Evolutionary conservation across 768 basidiomycete genomes (phyloP), one percentile per base, ranked within the genome.

Genomic region (Mycena galericulata): DNA sequence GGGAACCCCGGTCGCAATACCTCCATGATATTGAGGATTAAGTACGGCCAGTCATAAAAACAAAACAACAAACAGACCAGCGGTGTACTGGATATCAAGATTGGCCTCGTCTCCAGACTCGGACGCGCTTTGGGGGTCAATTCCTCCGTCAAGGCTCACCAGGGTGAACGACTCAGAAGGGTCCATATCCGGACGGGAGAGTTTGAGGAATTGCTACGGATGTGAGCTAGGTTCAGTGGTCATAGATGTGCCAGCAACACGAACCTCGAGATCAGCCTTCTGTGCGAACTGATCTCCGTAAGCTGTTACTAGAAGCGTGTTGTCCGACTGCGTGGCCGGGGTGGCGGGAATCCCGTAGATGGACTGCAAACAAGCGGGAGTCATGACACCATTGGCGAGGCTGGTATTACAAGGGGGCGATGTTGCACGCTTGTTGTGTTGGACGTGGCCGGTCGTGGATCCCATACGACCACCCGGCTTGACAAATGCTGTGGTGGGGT

Each of bases 31-130:
- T n/a, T n/a, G n/a, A n/a, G n/a, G n/a, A n/a, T n/a, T n/a, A n/a
- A n/a, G n/a, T n/a, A n/a, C n/a, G n/a, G n/a, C n/a, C n/a, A n/a
- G n/a, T n/a, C n/a, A n/a, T n/a, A n/a, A n/a, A n/a, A n/a, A n/a
- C n/a, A n/a, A n/a, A n/a, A n/a, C n/a, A n/a, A n/a, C n/a, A n/a
- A n/a, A n/a, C n/a, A n/a, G n/a, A n/a, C n/a, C 64, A 1, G 38
- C 30, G 17, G 65, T 55, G 41, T 67, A 67, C 30, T 67, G 32
- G 9, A 61, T 55, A 61, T 67, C 65, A 6, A 67, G 59, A 36
- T 36, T 46, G 17, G 57, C 56, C 17, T 61, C 62, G 26, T 8
- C 20, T 11, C 53, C 53, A n/a, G 41, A 43, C 5, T 46, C 26
- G 45, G 17, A 17, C 1, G 22, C 6, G 24, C 17, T 30, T 18